A percentile compares a stretch with the other conserved stretches of the same genome.
Evolutionary conservation across 257 asterid species (phyloP).

Genomic region (Lantana camara): DNA sequence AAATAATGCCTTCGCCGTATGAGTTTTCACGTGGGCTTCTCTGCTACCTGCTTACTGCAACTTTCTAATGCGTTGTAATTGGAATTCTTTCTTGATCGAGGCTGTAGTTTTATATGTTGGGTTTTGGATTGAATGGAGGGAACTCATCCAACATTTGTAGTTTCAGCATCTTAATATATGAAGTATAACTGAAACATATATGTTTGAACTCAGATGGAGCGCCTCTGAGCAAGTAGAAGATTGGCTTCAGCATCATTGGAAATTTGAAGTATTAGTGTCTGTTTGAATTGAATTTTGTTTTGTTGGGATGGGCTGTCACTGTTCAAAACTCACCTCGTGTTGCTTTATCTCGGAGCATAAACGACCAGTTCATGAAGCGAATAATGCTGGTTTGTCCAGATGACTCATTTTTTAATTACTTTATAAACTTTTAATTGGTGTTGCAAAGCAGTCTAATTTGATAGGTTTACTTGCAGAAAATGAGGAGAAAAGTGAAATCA

Average conservation of each 20-base stretch:
- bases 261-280: conserved; percentile 22
- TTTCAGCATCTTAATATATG: conserved; percentile 8
- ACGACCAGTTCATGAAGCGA: conserved; percentile 49
- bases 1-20: background rate
- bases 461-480: conserved; percentile 44
- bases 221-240: conserved; percentile 24
- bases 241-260: conserved; percentile 25
- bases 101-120: background rate
- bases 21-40: background rate
- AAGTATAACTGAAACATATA: conserved; percentile 6
- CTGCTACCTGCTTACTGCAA: background rate
- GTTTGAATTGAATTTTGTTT: conserved; percentile 20
- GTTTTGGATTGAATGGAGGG: conserved; percentile 13
- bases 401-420: background rate
- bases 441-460: conserved; percentile 7
- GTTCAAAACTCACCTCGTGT: conserved; percentile 50
- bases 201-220: conserved; percentile 27
- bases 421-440: background rate
- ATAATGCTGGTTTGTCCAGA: conserved; percentile 40
- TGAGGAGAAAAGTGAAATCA: conserved; percentile 71
- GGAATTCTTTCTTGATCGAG: background rate
- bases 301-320: conserved; percentile 55
- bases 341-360: conserved; percentile 47
- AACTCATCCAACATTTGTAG: conserved; percentile 4
- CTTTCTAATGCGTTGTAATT: background rate